Conservation (phyloP, 2,329 filamentous ascomycete genomes). For the Fusarium ramigenum region DNA sequence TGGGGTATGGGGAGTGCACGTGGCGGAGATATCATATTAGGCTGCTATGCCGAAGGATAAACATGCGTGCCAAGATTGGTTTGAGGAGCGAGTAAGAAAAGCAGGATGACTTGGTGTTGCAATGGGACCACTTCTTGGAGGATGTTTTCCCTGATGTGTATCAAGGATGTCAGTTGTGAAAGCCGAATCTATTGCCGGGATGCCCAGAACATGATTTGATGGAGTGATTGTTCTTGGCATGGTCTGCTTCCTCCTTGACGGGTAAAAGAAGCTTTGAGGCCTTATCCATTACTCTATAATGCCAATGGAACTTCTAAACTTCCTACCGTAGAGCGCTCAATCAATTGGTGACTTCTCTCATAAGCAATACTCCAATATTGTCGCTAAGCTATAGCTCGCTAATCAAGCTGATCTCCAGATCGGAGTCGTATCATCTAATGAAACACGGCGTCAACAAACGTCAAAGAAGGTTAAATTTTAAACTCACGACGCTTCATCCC, state of each 20-base stretch:
- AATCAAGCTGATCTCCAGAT: not conserved
- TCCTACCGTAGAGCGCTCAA: too few species aligned
- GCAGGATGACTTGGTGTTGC: not conserved
- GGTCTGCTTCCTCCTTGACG: not conserved
- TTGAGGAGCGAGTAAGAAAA: not conserved
- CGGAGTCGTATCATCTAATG: not conserved
- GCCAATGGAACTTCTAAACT: too few species aligned
- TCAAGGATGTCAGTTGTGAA: rapidly evolving
- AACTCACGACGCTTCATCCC: not conserved
- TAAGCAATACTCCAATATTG: rapidly evolving
- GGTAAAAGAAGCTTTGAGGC: not conserved
- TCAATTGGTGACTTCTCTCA: too few species aligned
- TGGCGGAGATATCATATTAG: not conserved
- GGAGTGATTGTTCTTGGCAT: not conserved
- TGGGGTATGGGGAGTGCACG: not conserved
- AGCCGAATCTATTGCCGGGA: not conserved
- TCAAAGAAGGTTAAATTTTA: not conserved
- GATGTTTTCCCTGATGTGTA: rapidly evolving
- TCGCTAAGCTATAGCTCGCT: rapidly evolving
- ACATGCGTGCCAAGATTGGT: rapidly evolving
- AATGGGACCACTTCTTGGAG: not conserved
- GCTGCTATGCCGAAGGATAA: not conserved
- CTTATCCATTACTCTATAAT: too few species aligned
- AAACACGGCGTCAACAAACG: not conserved
- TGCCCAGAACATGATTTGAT: not conserved